Conservation (phyloP, 1,139 yeast genomes). For the Protomyces pachydermus region DNA sequence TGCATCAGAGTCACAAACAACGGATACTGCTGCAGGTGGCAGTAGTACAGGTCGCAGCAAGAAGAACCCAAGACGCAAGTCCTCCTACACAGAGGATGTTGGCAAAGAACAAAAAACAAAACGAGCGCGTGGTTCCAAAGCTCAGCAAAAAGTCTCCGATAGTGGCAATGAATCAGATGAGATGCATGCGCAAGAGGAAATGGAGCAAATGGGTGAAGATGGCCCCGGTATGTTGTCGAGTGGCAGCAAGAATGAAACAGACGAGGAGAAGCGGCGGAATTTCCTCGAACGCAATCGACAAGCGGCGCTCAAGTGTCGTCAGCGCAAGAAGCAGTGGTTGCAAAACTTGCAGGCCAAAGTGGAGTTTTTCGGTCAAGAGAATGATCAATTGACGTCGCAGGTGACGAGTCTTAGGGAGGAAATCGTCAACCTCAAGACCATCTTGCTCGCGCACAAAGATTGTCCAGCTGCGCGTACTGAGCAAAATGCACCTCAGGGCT, state of each 20-base stretch:
- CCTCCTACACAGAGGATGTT: conserved; percentile 2
- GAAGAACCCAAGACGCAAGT: conserved; percentile 3
- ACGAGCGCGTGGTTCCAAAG: conserved; percentile 6
- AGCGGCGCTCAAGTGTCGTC: conserved; percentile 94
- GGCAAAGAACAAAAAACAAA: conserved; percentile 11
- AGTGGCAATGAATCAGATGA: conserved; percentile 26
- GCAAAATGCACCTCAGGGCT: neutral
- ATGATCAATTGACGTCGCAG: conserved; percentile 60
- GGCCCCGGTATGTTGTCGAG: conserved; percentile 1
- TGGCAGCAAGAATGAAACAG: conserved; percentile 38
- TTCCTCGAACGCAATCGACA: conserved; percentile 80
- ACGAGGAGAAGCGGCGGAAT: conserved; percentile 69
- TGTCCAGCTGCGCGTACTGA: conserved; percentile 34
- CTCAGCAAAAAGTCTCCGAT: conserved; percentile 6
- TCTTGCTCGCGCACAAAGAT: conserved; percentile 42
- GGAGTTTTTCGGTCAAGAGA: conserved; percentile 65
- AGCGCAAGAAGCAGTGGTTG: conserved; percentile 84
- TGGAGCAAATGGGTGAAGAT: conserved; percentile 27
- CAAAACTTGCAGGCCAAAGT: conserved; percentile 75
- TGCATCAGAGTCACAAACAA: neutral
- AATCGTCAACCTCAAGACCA: conserved; percentile 48
- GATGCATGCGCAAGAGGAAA: conserved; percentile 24
- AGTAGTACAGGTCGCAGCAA: conserved; percentile 6
- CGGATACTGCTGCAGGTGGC: conserved; percentile 1
- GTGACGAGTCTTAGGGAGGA: conserved; percentile 57